Conservation (phyloP, 495 filamentous ascomycete genomes). For the Penicillium steckii region DNA sequence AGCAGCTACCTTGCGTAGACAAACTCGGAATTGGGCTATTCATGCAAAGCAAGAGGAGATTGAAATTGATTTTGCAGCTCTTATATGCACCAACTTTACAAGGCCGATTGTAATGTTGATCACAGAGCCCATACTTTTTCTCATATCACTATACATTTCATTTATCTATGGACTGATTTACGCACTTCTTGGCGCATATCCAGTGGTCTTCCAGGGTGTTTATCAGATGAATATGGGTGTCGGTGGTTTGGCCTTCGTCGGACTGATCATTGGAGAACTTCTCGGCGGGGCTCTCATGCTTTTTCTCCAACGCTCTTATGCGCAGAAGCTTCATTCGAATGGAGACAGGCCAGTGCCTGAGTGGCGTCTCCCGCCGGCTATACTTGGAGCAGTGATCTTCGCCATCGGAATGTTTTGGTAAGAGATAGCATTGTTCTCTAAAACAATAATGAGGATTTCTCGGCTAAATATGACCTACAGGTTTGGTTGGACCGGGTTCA, state of each 20-base stretch:
- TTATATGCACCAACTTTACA: constrained; percentile 39
- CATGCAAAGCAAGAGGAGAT: constrained; percentile 48
- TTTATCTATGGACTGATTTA: constrained; percentile 47
- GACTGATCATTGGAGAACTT: constrained; percentile 35
- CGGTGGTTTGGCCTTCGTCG: constrained; percentile 38
- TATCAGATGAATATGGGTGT: constrained; percentile 39
- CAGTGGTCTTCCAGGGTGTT: constrained; percentile 36
- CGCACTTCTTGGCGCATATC: constrained; percentile 43
- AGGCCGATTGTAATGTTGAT: constrained; percentile 42
- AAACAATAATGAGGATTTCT: not conserved
- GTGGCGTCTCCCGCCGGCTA: constrained; percentile 40
- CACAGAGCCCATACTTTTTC: constrained; percentile 40
- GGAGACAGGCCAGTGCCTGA: constrained; percentile 27
- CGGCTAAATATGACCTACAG: constrained; percentile 19
- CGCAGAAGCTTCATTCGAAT: constrained; percentile 25
- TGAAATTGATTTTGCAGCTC: constrained; percentile 34
- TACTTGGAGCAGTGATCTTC: constrained; percentile 47
- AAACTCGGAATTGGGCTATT: constrained; percentile 45
- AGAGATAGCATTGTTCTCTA: not conserved
- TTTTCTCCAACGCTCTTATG: constrained; percentile 22
- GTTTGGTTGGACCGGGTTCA: constrained; percentile 35
- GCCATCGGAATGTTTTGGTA: constrained; percentile 54
- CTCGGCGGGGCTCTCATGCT: constrained; percentile 22
- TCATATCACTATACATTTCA: constrained; percentile 40
- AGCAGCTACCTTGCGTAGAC: constrained; percentile 36